A percentile compares a stretch with the other conserved stretches of the same genome.
These are phyloP conservation scores for Choiromyces venosus DNA, from an alignment of 495 filamentous ascomycete genomes.

Conservation along the genomic window DNA sequence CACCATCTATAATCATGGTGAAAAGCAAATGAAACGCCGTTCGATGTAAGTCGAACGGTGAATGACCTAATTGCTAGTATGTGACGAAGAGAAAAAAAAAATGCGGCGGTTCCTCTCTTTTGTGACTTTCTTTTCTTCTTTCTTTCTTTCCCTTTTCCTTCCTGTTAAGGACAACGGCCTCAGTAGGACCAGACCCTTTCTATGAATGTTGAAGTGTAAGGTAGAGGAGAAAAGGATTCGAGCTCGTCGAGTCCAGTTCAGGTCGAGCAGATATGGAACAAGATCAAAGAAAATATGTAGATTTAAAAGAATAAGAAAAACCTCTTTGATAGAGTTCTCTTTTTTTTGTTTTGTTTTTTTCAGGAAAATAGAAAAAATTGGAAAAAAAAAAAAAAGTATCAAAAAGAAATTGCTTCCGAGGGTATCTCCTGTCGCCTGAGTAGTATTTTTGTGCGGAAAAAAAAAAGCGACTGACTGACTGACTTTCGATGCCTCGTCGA, in stretches of 20 bases:
- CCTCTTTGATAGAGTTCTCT: background rate
- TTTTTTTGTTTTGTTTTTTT: constrained; percentile 19
- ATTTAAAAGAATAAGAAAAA: constrained; percentile 12
- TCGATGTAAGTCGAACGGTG: constrained; percentile 38
- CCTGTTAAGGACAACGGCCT: constrained; percentile 21
- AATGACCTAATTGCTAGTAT: constrained; percentile 35
- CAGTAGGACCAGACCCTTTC: constrained; percentile 29
- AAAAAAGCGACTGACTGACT: constrained; percentile 34
- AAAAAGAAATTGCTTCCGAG: constrained; percentile 33
- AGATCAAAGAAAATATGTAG: constrained; percentile 35
- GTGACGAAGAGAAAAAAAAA: constrained; percentile 14
- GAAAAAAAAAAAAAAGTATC: background rate
- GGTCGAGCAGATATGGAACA: constrained; percentile 19
- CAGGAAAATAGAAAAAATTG: constrained; percentile 31
- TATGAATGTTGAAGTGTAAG: constrained; percentile 2
- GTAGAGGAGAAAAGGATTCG: constrained; percentile 8
- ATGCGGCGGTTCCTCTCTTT: constrained; percentile 12
- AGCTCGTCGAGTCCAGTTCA: constrained; percentile 31
- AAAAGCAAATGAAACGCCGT: constrained; percentile 28
- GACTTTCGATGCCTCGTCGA: constrained; percentile 35
- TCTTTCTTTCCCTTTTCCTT: background rate
- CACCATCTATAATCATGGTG: constrained; percentile 42
- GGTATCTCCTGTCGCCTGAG: constrained; percentile 33
- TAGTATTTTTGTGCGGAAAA: constrained; percentile 27
- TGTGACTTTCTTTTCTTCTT: background rate